Evolutionary conservation across 139 green algal species (phyloP).

Genomic region (Coccomyxa sp.): DNA sequence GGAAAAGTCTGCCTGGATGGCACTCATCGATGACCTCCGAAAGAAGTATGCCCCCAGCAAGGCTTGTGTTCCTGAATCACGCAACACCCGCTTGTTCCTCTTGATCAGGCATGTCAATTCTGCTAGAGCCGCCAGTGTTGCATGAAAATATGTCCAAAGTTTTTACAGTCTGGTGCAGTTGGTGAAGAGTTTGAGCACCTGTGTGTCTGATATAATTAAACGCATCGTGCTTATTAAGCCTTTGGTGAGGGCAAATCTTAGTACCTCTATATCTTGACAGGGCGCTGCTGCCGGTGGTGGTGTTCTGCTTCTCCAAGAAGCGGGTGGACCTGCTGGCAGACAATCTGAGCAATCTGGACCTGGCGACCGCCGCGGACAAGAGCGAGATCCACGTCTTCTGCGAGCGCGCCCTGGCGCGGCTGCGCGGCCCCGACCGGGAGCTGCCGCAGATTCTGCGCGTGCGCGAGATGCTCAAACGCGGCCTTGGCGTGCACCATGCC

Average conservation of each 20-base stretch:
- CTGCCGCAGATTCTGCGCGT: slow-evolving; percentile 86
- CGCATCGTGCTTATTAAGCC: background rate
- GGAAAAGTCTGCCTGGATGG: background rate
- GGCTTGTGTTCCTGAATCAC: background rate
- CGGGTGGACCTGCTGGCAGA: slow-evolving; percentile 50
- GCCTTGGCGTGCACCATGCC: slow-evolving; percentile 92
- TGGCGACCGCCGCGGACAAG: slow-evolving; percentile 72
- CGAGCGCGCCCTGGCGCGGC: slow-evolving; percentile 46
- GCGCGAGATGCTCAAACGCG: slow-evolving; percentile 78
- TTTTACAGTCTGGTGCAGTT: background rate
- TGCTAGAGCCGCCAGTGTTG: background rate
- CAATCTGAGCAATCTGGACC: slow-evolving; percentile 52
- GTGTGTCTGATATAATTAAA: background rate
- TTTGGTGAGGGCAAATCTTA: background rate
- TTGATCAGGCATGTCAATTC: background rate
- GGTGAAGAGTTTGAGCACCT: background rate
- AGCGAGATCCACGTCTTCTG: slow-evolving; percentile 64
- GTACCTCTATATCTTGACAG: slow-evolving; percentile 4
- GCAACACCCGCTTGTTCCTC: background rate
- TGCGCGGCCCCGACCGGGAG: slow-evolving; percentile 67
- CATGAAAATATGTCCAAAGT: background rate
- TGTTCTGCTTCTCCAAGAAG: slow-evolving; percentile 92
- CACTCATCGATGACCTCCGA: slow-evolving; percentile 11
- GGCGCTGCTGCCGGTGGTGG: slow-evolving; percentile 71
- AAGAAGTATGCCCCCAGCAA: slow-evolving; percentile 3